Conservation (phyloP, 2,329 filamentous ascomycete species). For the Fusarium vanettenii region DNA sequence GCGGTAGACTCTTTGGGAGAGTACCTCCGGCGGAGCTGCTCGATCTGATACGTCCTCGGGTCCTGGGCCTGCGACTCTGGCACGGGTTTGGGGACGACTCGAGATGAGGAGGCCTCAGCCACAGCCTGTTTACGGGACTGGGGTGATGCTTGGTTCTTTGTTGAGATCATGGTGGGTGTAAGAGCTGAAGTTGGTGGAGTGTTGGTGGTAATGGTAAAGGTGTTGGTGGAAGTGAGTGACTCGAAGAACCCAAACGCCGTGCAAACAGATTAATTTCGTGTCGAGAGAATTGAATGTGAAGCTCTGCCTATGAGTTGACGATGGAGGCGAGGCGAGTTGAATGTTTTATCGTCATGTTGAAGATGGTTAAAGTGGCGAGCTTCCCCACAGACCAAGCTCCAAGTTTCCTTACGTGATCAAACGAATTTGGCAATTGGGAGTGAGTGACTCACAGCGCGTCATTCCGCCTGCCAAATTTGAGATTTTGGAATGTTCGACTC, state of each 20-base stretch:
- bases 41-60: conserved; percentile 79
- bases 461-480: conserved; percentile 8
- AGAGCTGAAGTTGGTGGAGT: conserved; percentile 8
- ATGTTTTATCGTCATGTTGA: conserved; percentile 32
- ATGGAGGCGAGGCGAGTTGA: neutral
- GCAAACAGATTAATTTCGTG: neutral
- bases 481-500: neutral
- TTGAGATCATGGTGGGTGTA: conserved; percentile 52
- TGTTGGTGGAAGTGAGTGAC: neutral
- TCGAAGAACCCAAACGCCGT: conserved; percentile 23
- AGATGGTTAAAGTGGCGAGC: conserved; percentile 21
- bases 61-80: conserved; percentile 73
- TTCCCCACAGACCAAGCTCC: conserved; percentile 22
- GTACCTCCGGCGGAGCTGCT: conserved; percentile 77
- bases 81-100: conserved; percentile 73
- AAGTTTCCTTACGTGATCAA: conserved; percentile 32
- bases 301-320: neutral
- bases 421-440: conserved; percentile 16
- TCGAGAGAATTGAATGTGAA: neutral
- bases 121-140: conserved; percentile 59
- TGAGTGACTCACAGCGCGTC: conserved; percentile 34
- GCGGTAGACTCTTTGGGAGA: conserved; percentile 58
- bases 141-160: conserved; percentile 44
- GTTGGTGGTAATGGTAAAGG: neutral
- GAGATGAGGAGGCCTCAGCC: conserved; percentile 55